These are phyloP conservation scores for Termitomyces sp. DNA, from an alignment of 768 basidiomycete species.

Conservation along the genomic window DNA sequence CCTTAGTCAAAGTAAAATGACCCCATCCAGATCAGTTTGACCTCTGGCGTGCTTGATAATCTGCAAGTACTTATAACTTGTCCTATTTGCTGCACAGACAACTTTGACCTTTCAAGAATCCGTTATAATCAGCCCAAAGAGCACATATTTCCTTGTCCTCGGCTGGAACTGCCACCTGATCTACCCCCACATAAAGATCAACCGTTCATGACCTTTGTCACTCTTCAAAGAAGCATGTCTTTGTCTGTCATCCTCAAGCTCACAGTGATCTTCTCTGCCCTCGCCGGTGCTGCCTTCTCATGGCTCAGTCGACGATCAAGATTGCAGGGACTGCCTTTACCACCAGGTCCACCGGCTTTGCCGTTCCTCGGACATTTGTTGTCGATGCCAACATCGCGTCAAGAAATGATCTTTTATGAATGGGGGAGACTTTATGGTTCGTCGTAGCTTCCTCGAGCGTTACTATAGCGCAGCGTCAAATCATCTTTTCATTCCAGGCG, in stretches of 20 bases:
- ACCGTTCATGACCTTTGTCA: neutral
- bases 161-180: neutral
- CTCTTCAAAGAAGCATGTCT: neutral
- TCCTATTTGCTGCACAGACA: neutral
- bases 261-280: neutral
- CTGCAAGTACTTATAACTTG: neutral
- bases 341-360: neutral
- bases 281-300: neutral
- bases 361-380: neutral
- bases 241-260: neutral
- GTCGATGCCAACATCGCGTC: neutral
- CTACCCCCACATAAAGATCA: neutral
- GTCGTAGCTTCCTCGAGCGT: neutral
- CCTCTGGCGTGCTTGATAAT: neutral
- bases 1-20: neutral
- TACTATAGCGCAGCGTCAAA: neutral
- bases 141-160: neutral
- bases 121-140: neutral
- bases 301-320: neutral
- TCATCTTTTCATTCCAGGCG: neutral
- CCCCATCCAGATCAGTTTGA: neutral
- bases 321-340: neutral
- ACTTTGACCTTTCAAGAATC: neutral
- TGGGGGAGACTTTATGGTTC: neutral
- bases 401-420: neutral